Evolutionary conservation across 2,329 filamentous ascomycete genomes (phyloP), one percentile per base, ranked within the genome.

Genomic region (Trichoderma sp.): DNA sequence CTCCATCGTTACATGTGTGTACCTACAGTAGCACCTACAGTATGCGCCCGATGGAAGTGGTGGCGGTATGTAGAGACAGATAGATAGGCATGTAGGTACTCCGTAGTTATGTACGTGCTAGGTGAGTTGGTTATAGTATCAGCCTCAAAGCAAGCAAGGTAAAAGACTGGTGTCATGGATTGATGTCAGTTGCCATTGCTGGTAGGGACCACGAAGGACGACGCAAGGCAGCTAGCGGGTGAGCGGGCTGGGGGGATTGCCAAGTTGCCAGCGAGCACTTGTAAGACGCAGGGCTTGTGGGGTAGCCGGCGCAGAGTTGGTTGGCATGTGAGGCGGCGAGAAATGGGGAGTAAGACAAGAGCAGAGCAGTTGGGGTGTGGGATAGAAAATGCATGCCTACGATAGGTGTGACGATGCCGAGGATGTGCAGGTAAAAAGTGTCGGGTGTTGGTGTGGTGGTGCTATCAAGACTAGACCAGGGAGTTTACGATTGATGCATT

Each of bases 251-350:
- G 28, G 67, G 15, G 9, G 11, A 20, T 34, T 34, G 59, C 50
- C 59, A 55, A 43, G 32, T 43, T 63, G 68, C 58, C 68, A 70
- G 59, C 50, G 58, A 70, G 47, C 30, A 70, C 23, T 70, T 59
- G 58, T 39, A 57, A 64, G 68, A 64, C 36, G 68, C 58, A 43
- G 32, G 59, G 36, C 68, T 57, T 55, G 67, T 63, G 68, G 67
- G 57, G 67, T 36, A 39, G 30, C 17, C 28, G 26, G 68, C 26
- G 47, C 20, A 57, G 59, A 57, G 23, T 36, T 15, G 12, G 34
- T 43, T 61, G 66, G 67, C 67, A 69, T 69, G 67, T 69, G 67
- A 62, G 67, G 67, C 67, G 67, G 67, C 57, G 55, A 34, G 57
- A 59, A 50, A 43, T 55, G 43, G 43, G 43, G 20, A 53, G 43